Percentiles rank a stretch among this genome's conserved stretches.
Conservation (phyloP, 805 yeast species). For the Wickerhamiella dianesei region DNA sequence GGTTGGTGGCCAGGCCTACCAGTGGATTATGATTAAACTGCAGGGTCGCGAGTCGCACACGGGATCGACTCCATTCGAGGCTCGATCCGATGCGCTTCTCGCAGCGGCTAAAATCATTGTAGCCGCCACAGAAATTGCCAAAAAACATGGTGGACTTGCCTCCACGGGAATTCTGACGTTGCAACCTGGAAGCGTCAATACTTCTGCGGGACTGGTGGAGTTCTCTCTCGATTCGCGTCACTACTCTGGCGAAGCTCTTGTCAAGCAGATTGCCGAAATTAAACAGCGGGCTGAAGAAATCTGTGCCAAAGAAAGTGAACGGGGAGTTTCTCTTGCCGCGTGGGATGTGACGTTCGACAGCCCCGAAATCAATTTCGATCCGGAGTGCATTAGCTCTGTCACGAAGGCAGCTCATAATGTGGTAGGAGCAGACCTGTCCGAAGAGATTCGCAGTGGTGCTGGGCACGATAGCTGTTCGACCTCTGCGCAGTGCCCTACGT, state of each 20-base stretch:
- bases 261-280: not conserved
- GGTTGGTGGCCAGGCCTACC: conserved; percentile 50
- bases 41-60: conserved; percentile 57
- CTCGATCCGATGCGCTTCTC: conserved; percentile 48
- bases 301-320: conserved; percentile 20
- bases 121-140: conserved; percentile 43
- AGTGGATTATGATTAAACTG: conserved; percentile 46
- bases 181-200: conserved; percentile 51
- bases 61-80: conserved; percentile 55
- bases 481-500: conserved; percentile 44
- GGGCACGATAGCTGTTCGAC: conserved; percentile 63
- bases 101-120: conserved; percentile 46
- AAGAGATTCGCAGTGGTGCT: conserved; percentile 39
- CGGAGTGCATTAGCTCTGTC: conserved; percentile 39
- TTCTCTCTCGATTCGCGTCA: conserved; percentile 54
- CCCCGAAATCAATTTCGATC: conserved; percentile 48
- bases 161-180: conserved; percentile 46
- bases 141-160: conserved; percentile 37
- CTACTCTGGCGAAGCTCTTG: conserved; percentile 8
- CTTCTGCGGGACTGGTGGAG: conserved; percentile 47
- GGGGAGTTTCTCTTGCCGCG: conserved; percentile 19
- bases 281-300: not conserved
- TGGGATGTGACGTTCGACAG: conserved; percentile 33
- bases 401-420: conserved; percentile 33
- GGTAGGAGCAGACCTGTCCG: conserved; percentile 5